Base-by-base conservation (phyloP, 2,329 filamentous ascomycete genomes). In the Penicillium sp. region DNA sequence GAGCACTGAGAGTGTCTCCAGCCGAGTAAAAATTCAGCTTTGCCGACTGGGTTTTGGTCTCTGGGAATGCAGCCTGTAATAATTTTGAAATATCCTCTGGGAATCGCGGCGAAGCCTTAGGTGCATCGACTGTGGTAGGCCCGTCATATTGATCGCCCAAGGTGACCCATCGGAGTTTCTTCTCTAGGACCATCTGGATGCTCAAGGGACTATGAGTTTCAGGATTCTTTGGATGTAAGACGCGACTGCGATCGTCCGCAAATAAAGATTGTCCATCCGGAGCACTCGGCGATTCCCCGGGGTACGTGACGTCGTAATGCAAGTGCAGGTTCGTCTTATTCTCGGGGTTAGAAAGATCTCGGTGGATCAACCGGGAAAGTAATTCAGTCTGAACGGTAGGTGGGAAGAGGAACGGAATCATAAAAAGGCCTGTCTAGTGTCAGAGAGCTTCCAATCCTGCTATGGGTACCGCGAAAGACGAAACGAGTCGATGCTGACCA, bases 91-190 rank as follows among this genome's bases (percentile, higher is more conserved):
- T 74, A 56, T 95, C 87, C 1, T 60, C 27, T 0, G 90, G 89
- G 52, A 95, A 95, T 0, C 67, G 55, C 0, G 86, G 86, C 1
- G 84, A 81, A 3, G 61, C 43, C n/a, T 74, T 72, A 7, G 70
- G 61, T 0, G 89, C 88, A 57, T 96, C 96, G 9, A 77, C 68
- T 50, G 94, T 89, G 39, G 79, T 77, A 0, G 88, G 93, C 92
- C 90, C 96, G 67, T 96, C 85, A 62, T 96, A 96, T 62, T 96
- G 92, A 0, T 88, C 90, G 33, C 92, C 92, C 2, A 98, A 76
- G 0, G 90, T 96, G 28, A 93, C 77, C 92, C 92, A 98, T 51
- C 90, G 86, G 15, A 96, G 75, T 45, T 85, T 89, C 46, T 82
- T 84, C 40, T 81, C 77, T 29, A 96, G 71, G 18, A 90, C 77